Base-by-base conservation (phyloP, 176 grass and related monocot genomes). In the Oryza glaberrima region DNA sequence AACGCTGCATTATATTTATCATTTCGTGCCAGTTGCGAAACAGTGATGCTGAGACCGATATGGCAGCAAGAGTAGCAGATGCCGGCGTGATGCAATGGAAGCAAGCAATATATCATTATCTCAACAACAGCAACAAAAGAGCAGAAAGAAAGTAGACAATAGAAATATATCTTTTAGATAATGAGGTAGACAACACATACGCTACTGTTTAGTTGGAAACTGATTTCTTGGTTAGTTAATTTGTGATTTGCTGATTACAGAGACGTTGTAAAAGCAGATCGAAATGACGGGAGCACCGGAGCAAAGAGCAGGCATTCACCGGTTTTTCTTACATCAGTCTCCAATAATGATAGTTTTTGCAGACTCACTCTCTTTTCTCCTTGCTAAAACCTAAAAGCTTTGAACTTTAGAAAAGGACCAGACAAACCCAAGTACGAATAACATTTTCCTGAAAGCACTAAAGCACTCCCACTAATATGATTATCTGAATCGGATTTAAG, bases 361-460 rank as follows among this genome's bases (percentile, higher is more conserved):
- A 58, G 5, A 28, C 66, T 17, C 12, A 5, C 32, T 34, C 73
- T 35, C 19, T 61, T 46, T 38, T 77, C 30, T 79, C 40, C 40
- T 11, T 61, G 20, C n/a, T 61, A 61, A 61, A 61, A 61, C 16
- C 52, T 41, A 41, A 41, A 41, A 7, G 40, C 40, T 8, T 56
- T 56, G 52, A 56, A 56, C 22, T 40, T 45, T 67, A 67, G 12
- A 78, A 75, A 80, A 32, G 45, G 51, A 60, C 0, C 38, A 68
- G 69, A 47, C 47, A 68, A 61, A 23, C 22, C 3, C 67, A 83
- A 44, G 80, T 43, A 70, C 47, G 45, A 77, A 64, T 70, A 65
- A 65, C 44, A 28, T 80, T 67, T 38, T 60, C 11, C 45, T 56
- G 22, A 67, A 9, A 25, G 67, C 20, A 3, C 2, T 16, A 69